Evolutionary conservation across 1,284 basidiomycete species (phyloP).

Genomic region (Cryptococcus sp.): DNA sequence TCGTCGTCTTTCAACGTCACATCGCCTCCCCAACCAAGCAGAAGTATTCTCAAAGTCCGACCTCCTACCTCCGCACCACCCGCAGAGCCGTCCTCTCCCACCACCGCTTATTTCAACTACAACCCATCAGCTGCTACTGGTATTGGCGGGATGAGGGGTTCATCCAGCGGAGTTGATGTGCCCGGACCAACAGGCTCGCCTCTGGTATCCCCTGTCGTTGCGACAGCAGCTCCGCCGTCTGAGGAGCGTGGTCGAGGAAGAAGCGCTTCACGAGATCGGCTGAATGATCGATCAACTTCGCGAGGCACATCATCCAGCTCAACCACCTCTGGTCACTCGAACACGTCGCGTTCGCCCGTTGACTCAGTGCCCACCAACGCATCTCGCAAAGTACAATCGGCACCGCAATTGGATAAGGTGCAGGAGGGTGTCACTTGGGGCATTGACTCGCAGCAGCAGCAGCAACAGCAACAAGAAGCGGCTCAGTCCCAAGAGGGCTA

Average conservation of each 20-base stretch:
- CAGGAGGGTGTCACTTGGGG: slow-evolving; percentile 25
- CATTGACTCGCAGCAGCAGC: slow-evolving; percentile 3
- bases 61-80: slow-evolving; percentile 26
- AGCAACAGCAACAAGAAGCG: not conserved
- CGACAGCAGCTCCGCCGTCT: not conserved
- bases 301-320: slow-evolving; percentile 35
- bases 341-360: slow-evolving; percentile 26
- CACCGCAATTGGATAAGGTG: slow-evolving; percentile 30
- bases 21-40: slow-evolving; percentile 37
- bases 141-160: slow-evolving; percentile 47
- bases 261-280: slow-evolving; percentile 29
- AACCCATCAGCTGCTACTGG: slow-evolving; percentile 53
- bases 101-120: slow-evolving; percentile 50
- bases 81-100: slow-evolving; percentile 37
- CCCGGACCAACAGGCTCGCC: slow-evolving; percentile 31
- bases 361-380: slow-evolving; percentile 4
- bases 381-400: slow-evolving; percentile 10
- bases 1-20: slow-evolving; percentile 31
- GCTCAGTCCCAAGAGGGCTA: slow-evolving; percentile 23
- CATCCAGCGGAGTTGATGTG: slow-evolving; percentile 14
- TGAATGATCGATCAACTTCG: slow-evolving; percentile 38
- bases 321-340: slow-evolving; percentile 27
- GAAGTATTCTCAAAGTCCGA: slow-evolving; percentile 50
- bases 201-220: slow-evolving; percentile 15
- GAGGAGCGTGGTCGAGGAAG: slow-evolving; percentile 38